phyloP scores from a whole-genome alignment of 306 rosid species.

The Hippophae tibetana region DNA sequence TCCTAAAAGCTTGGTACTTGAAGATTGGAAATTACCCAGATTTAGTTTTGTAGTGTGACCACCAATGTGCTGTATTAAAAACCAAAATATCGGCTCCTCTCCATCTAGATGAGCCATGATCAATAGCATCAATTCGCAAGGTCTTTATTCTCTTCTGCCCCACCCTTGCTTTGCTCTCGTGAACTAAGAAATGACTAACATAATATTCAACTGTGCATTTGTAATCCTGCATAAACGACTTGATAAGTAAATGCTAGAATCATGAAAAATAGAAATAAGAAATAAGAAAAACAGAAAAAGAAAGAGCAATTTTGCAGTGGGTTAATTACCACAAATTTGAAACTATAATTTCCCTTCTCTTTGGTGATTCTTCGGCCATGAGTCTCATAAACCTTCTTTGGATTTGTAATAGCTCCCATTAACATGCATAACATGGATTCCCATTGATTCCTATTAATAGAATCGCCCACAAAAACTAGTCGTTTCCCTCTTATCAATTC shows the following conservation, averaged over 20 bases:
- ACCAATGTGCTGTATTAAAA: constrained; percentile 96
- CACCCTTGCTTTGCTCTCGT: constrained; percentile 68
- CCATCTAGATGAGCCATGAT: constrained; percentile 89
- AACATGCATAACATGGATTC: constrained; percentile 90
- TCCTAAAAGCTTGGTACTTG: constrained; percentile 9
- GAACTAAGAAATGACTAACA: constrained; percentile 74
- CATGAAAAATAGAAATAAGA: neutral
- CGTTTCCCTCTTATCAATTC: constrained; percentile 80
- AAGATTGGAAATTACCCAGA: constrained; percentile 59
- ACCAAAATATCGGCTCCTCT: constrained; percentile 79
- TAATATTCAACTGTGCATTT: constrained; percentile 79
- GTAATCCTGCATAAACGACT: constrained; percentile 51
- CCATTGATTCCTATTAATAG: constrained; percentile 92
- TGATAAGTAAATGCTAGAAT: constrained; percentile 8
- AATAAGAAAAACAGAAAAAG: constrained; percentile 2
- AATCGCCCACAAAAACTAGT: constrained; percentile 92
- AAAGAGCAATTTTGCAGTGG: constrained; percentile 15
- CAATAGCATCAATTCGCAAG: constrained; percentile 65
- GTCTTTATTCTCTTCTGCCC: constrained; percentile 65
- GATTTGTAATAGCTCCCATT: constrained; percentile 56
- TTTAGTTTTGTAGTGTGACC: constrained; percentile 90
- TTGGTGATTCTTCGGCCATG: constrained; percentile 72
- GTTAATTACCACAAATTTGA: constrained; percentile 69
- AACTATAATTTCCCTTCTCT: constrained; percentile 68
- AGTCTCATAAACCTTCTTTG: constrained; percentile 66